Evolutionary conservation across 2,329 filamentous ascomycete genomes (phyloP), one percentile per base, ranked within the genome.

Genomic region (Pseudocercospora vitis): DNA sequence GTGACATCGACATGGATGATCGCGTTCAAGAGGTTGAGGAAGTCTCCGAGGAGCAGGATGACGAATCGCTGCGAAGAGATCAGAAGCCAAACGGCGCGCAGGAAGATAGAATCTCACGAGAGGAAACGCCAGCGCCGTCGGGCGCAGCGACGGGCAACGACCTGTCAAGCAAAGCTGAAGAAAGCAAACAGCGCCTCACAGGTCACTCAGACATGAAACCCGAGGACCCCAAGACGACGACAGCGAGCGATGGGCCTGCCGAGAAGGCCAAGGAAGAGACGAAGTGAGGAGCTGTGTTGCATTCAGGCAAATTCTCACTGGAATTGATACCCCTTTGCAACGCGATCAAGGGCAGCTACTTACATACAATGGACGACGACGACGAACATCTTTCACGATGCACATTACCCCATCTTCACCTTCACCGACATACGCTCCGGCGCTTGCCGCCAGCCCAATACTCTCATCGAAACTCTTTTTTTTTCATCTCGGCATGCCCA

Each of bases 1-100:
- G 64, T 48, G 91, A 96, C 69, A 85, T 88, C 61, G 91, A 96
- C 67, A 92, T 96, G 86, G 95, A 96, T 74, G 90, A 96, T 72
- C 86, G 91, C 66, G 66, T 55, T 32, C 45, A 65, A 52, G 67
- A 68, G 37, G 68, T 64, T 7, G 68, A 70, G 54, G 87, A 90
- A 70, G 89, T 52, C 19, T 51, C 55, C 68, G 82, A 85, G 65
- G 89, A 95, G 68, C 89, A 89, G 71, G 91, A 96, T 69, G 86
- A 83, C 61, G 91, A 87, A 71, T 90, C 95, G 76, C 88, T 94
- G 57, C 82, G 83, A 69, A 91, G 89, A 76, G 78, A 76, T 55
- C 71, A 78, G 40, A 65, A 51, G 55, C 65, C 61, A 39, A 63
- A 65, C 19, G 60, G 59, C 31, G 56, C 63, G 28, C 68, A 51